Percentiles rank a stretch among this genome's conserved stretches.
These are phyloP conservation scores for Ustilago esculenta DNA, from an alignment of 1,284 basidiomycete genomes.

Conservation along the genomic window DNA sequence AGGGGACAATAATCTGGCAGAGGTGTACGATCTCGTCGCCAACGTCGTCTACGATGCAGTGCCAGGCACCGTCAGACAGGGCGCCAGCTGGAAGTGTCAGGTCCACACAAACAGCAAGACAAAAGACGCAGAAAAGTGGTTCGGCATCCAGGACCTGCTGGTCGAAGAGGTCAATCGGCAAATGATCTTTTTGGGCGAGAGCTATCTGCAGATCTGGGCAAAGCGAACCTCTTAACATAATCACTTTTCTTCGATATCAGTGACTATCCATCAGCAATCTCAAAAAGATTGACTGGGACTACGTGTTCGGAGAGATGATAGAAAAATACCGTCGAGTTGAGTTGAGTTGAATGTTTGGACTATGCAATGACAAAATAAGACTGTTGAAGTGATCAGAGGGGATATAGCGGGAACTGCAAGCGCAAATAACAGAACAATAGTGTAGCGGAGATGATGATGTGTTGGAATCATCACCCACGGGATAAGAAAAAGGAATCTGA, in stretches of 20 bases:
- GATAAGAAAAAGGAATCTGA: background rate
- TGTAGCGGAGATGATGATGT: background rate
- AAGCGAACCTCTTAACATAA: too few relatives aligned
- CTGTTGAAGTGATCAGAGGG: conserved; percentile 28
- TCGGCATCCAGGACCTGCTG: conserved; percentile 94
- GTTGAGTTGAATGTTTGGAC: conserved; percentile 10
- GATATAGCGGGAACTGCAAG: conserved; percentile 19
- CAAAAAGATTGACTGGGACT: too few relatives aligned
- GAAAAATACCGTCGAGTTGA: conserved; percentile 3
- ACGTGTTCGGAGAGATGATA: background rate
- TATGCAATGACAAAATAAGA: conserved; percentile 20
- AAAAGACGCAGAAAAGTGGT: conserved; percentile 80
- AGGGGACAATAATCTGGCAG: conserved; percentile 70
- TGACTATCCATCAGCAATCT: too few relatives aligned
- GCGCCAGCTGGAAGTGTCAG: conserved; percentile 90
- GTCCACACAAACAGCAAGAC: conserved; percentile 71
- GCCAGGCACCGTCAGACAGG: conserved; percentile 89
- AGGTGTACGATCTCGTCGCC: conserved; percentile 90
- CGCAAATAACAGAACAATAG: background rate
- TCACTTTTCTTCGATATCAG: too few relatives aligned
- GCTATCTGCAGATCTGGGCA: conserved; percentile 75
- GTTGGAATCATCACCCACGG: conserved; percentile 9
- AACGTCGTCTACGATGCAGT: conserved; percentile 95
- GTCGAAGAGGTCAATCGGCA: conserved; percentile 94
- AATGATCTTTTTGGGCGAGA: conserved; percentile 98